Percentiles rank a stretch among this genome's conserved stretches.
Conservation (phyloP, 164 flowering plant genomes). For the Nelumbo lutea region DNA sequence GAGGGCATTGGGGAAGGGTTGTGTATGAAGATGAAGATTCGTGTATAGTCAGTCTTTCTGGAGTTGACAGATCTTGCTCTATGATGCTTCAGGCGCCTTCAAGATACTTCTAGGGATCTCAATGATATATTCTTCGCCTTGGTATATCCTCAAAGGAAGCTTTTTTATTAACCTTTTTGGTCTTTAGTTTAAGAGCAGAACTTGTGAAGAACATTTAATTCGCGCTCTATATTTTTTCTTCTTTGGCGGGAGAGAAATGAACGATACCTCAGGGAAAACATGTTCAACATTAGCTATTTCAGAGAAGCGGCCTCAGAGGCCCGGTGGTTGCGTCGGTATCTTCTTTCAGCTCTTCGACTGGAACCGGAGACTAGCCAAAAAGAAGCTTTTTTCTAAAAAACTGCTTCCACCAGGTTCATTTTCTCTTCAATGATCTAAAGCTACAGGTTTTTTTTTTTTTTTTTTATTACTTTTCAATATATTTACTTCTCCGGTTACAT, state of each 20-base stretch:
- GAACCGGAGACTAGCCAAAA: conserved; percentile 80
- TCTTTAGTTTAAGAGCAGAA: not conserved
- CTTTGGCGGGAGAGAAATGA: conserved; percentile 22
- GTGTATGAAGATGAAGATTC: too few species aligned
- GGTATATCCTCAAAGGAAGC: not conserved
- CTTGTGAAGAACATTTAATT: not conserved
- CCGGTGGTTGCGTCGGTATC: conserved; percentile 86
- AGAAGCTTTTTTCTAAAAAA: conserved; percentile 74
- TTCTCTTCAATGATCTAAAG: not conserved
- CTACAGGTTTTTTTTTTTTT: not conserved
- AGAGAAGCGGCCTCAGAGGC: conserved; percentile 61
- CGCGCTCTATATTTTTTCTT: not conserved
- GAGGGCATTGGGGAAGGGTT: not conserved
- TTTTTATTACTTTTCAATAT: not conserved
- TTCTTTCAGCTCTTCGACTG: conserved; percentile 91
- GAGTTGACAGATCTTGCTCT: not conserved
- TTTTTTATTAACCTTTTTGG: not conserved
- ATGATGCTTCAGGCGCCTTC: not conserved
- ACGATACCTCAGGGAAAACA: conserved; percentile 25
- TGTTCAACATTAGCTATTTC: conserved; percentile 49
- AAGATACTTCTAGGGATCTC: not conserved
- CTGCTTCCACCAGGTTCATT: conserved; percentile 66
- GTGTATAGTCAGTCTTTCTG: not conserved
- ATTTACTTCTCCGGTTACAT: too few species aligned
- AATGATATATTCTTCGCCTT: not conserved